Evolutionary conservation across 176 grass and related monocot genomes (phyloP), one percentile per base, ranked within the genome.

Genomic region (Guadua angustifolia): DNA sequence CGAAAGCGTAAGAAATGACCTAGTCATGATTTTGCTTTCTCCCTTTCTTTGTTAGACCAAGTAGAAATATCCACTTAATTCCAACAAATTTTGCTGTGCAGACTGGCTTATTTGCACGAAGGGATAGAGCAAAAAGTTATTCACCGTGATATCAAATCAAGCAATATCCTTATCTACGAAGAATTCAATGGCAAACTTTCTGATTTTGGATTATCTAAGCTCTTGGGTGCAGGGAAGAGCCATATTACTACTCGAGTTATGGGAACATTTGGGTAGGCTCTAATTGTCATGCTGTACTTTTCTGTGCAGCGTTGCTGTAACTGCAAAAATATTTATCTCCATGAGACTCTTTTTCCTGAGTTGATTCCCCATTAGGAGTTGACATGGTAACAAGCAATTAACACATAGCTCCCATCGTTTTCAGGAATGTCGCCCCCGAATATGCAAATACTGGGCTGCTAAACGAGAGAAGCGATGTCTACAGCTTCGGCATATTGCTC

Each of bases 111-210:
- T 90, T 83, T 97, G 60, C 94, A 97, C 58, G 94, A 97, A 86
- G 94, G 89, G 43, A 89, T 97, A 63, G 94, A 97, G 65, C 94
- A 91, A 74, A 97, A 97, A 87, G 94, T 97, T 45, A 91, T 97
- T 68, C 94, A 97, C 71, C 91, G 94, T 72, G 94, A 97, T 89
- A 93, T 96, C 64, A 96, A 96, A 70, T 82, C 79, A 21, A 82
- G 79, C 42, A 82, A 82, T 44, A 82, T 82, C 50, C 43, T 82
- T 22, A 71, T 82, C 3, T 51, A 82, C 0, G 50, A 82, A 66
- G 77, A 79, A 50, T 79, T 79, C 44, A 79, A 66, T 36, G 77
- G 60, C 25, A 79, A 79, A 79, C 59, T 79, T 65, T 65, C 75
- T 5, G 75, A 78, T 19, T 78, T 78, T 2, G 75, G 75, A 33